Base-by-base conservation (phyloP, 441 rosid genomes). In the Gossypium armourianum region DNA sequence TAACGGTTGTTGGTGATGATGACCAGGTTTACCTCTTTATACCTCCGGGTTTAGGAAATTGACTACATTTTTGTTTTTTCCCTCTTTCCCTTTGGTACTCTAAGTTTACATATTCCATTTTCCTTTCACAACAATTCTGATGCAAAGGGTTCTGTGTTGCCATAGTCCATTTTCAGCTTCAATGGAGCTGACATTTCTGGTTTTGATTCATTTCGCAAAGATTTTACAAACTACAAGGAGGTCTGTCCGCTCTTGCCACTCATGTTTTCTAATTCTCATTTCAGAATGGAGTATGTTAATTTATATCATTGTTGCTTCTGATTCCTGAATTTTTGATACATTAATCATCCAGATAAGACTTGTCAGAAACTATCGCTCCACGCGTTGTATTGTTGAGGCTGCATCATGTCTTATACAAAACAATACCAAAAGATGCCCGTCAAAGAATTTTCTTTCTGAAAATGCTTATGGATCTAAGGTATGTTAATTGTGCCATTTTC, bases 141-240 rank as follows among this genome's bases (percentile, higher is more conserved):
- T 4, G 3, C 19, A 63, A 62, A 20, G 16, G 16, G 4, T 62
- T 50, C 55, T 72, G 29, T 76, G 53, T 53, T 80, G 55, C 70
- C 82, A 82, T 92, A 93, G 97, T 88, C 98, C 55, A 93, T 91
- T 75, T 93, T 93, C 74, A 85, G 98, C 81, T 93, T 93, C 83
- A 93, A 90, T 70, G 98, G 97, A 78, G 97, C 97, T 9, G 91
- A 93, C 68, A 78, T 80, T 74, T 91, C 90, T 56, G 97, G 98
- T 75, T 91, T 93, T 84, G 84, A 87, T 82, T 91, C 95, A 69
- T 93, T 93, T 84, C 91, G 91, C 62, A 82, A 73, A 79, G 93
- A 91, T 81, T 93, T 91, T 83, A 84, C 87, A 47, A 82, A 85
- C 61, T 74, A 84, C 81, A 93, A 86, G 85, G 98, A 88, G 98